Conservation (phyloP, 2,329 filamentous ascomycete genomes). For the Dactylellina haptotyla region DNA sequence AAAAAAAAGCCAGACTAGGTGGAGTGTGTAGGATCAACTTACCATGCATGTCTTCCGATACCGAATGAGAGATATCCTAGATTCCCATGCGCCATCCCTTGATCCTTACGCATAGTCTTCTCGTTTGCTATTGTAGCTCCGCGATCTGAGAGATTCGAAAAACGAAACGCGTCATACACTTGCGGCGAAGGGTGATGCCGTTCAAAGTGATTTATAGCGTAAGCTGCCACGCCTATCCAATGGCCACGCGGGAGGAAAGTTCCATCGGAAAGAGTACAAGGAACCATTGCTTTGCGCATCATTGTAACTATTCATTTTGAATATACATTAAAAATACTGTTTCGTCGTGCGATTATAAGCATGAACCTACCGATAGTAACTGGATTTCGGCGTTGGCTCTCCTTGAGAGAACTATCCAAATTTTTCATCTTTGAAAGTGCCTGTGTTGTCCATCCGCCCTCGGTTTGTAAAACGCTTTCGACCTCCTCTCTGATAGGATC, state of each 20-base stretch:
- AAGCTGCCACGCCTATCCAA: constrained; percentile 45
- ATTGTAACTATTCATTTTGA: too few species aligned
- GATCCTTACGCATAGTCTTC: not conserved
- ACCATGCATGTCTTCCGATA: constrained; percentile 51
- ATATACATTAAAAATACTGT: too few species aligned
- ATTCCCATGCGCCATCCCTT: not conserved
- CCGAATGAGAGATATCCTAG: constrained; percentile 44
- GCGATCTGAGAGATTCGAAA: not conserved
- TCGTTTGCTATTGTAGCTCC: not conserved
- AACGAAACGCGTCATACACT: constrained; percentile 42
- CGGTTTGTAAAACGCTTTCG: constrained; percentile 55
- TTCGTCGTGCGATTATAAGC: too few species aligned
- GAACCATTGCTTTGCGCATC: constrained; percentile 28
- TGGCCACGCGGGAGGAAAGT: constrained; percentile 38
- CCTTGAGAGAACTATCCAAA: constrained; percentile 63
- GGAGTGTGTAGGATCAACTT: not conserved
- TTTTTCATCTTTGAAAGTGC: constrained; percentile 61
- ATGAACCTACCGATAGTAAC: not conserved
- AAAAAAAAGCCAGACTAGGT: not conserved
- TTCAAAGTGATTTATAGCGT: constrained; percentile 21
- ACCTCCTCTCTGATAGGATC: constrained; percentile 61
- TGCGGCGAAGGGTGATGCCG: constrained; percentile 16
- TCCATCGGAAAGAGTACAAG: constrained; percentile 38
- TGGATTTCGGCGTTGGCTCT: constrained; percentile 62
- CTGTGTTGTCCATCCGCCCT: constrained; percentile 61